phyloP scores from a whole-genome alignment of 352 stramenopile genomes.

The Aphanomyces invadans region DNA sequence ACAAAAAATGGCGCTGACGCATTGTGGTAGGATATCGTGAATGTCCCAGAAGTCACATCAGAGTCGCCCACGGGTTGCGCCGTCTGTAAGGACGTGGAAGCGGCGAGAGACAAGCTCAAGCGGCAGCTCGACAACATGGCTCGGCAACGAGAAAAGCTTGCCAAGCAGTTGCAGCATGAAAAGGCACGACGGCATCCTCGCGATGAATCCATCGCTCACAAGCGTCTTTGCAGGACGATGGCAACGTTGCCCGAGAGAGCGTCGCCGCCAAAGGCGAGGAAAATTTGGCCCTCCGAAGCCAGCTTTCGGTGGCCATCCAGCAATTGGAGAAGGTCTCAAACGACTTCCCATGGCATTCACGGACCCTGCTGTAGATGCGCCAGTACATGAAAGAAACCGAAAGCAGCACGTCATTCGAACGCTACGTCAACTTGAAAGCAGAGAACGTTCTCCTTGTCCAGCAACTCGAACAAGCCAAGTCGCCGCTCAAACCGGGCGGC shows the following conservation, averaged over 20 bases:
- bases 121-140: constrained; percentile 13
- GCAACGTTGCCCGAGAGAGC: neutral
- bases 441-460: constrained; percentile 3
- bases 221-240: neutral
- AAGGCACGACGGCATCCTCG: too few relatives aligned
- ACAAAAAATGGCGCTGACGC: neutral
- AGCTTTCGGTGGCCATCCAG: neutral
- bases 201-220: neutral
- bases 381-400: constrained; percentile 19
- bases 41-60: neutral
- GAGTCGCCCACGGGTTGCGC: neutral
- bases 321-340: neutral
- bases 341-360: too few relatives aligned
- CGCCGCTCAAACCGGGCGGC: neutral
- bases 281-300: neutral
- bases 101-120: neutral
- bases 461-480: constrained; percentile 6
- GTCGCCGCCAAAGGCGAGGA: neutral
- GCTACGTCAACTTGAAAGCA: constrained; percentile 14
- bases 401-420: constrained; percentile 14
- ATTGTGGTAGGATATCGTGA: neutral
- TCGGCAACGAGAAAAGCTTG: neutral
- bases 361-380: too few relatives aligned
- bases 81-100: neutral
- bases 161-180: neutral